These are phyloP conservation scores for Sphagnum fallax DNA, from an alignment of 228 moss, liverwort and hornwort species.

Conservation along the genomic window DNA sequence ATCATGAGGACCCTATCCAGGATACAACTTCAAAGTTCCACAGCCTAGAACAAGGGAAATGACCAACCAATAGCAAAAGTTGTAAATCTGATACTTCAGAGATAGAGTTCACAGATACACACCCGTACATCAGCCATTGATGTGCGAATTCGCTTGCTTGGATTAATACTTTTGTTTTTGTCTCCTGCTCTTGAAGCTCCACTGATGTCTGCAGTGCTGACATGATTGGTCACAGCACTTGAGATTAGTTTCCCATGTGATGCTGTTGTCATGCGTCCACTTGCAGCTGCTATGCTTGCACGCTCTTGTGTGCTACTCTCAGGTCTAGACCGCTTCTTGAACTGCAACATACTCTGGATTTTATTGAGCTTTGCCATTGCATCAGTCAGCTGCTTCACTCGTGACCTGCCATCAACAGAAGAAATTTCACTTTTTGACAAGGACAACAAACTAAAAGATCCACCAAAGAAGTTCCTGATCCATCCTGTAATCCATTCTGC, in stretches of 20 bases:
- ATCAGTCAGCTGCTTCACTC: slow-evolving; percentile 29
- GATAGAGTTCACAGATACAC: slow-evolving; percentile 4
- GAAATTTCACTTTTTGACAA: not conserved
- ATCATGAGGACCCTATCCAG: too few species aligned
- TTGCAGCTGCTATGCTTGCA: slow-evolving; percentile 43
- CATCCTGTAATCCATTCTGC: not conserved
- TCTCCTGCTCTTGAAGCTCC: slow-evolving; percentile 56
- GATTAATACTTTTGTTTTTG: slow-evolving; percentile 61
- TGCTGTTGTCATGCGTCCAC: slow-evolving; percentile 23
- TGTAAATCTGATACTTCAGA: too few species aligned
- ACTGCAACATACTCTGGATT: slow-evolving; percentile 33
- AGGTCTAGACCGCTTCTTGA: slow-evolving; percentile 61
- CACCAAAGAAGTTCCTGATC: not conserved
- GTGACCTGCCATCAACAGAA: slow-evolving; percentile 25
- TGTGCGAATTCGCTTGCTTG: slow-evolving; percentile 91
- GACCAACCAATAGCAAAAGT: too few species aligned
- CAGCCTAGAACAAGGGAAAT: too few species aligned
- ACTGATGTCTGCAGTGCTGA: slow-evolving; percentile 37
- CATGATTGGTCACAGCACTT: slow-evolving; percentile 45
- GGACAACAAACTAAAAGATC: not conserved
- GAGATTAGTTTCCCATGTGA: slow-evolving; percentile 50
- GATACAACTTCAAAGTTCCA: too few species aligned
- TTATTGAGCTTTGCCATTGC: slow-evolving; percentile 59
- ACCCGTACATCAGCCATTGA: slow-evolving; percentile 94
- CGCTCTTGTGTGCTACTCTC: slow-evolving; percentile 56